phyloP scores from a whole-genome alignment of 352 stramenopile genomes.

The Globisporangium emineosum region DNA sequence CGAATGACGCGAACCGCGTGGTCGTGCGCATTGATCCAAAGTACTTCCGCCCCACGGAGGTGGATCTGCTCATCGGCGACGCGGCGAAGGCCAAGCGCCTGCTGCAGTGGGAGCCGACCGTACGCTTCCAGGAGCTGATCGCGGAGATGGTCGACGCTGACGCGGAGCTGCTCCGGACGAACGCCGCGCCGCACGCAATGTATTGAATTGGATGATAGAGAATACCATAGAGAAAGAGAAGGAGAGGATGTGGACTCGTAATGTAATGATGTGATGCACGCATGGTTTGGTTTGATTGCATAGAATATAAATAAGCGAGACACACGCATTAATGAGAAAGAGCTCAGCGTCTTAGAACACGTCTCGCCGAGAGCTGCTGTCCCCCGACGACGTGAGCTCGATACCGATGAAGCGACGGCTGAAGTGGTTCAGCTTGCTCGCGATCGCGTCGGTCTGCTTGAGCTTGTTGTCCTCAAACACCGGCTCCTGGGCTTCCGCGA shows the following conservation, averaged over 20 bases:
- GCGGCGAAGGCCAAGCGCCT: slow-evolving; percentile 91
- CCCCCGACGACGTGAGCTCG: slow-evolving; percentile 32
- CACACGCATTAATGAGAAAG: slow-evolving; percentile 6
- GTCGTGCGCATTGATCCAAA: slow-evolving; percentile 95
- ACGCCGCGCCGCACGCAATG: slow-evolving; percentile 7
- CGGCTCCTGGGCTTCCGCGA: slow-evolving; percentile 36
- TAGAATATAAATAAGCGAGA: slow-evolving; percentile 14
- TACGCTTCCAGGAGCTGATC: slow-evolving; percentile 92
- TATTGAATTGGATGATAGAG: not conserved
- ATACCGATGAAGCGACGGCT: slow-evolving; percentile 59
- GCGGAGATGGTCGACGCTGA: slow-evolving; percentile 96
- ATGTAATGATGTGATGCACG: not conserved
- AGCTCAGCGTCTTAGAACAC: slow-evolving; percentile 38
- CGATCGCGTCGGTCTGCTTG: slow-evolving; percentile 34
- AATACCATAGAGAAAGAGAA: not conserved
- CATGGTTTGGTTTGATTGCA: not conserved
- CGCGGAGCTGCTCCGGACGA: slow-evolving; percentile 21
- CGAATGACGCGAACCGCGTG: slow-evolving; percentile 78
- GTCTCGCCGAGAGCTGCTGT: slow-evolving; percentile 36
- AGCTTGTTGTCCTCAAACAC: slow-evolving; percentile 21
- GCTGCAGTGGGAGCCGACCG: slow-evolving; percentile 91
- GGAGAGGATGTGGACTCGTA: too few relatives aligned
- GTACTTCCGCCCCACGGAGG: slow-evolving; percentile 98
- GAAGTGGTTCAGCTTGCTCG: slow-evolving; percentile 55
- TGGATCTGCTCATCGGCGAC: slow-evolving; percentile 96